A percentile compares a stretch with the other conserved stretches of the same genome.
phyloP scores from a whole-genome alignment of 768 basidiomycete species.

The Melanogaster broomeanus region DNA sequence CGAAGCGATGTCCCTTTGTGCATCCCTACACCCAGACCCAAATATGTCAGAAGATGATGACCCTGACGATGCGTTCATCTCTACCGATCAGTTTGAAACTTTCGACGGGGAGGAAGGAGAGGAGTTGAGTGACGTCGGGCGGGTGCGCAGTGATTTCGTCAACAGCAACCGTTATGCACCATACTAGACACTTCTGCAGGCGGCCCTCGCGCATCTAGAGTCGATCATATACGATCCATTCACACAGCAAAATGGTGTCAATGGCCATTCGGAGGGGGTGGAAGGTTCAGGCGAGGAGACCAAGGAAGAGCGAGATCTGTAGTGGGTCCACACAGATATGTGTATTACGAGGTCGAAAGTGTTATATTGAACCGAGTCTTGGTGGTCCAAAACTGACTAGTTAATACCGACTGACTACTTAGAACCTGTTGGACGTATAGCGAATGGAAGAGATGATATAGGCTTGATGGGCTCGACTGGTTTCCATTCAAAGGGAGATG shows the following conservation, averaged over 20 bases:
- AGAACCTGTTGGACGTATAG: conserved; percentile 20
- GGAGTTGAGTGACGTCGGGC: conserved; percentile 85
- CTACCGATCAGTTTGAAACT: conserved; percentile 46
- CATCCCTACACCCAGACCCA: conserved; percentile 81
- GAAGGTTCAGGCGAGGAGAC: conserved; percentile 14
- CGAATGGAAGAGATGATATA: conserved; percentile 24
- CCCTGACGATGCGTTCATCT: conserved; percentile 57
- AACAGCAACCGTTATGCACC: conserved; percentile 78
- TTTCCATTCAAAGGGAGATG: conserved; percentile 22
- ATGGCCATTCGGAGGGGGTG: conserved; percentile 13
- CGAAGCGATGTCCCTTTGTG: conserved; percentile 82
- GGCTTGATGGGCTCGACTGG: conserved; percentile 26
- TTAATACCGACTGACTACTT: conserved; percentile 1
- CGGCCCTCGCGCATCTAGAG: conserved; percentile 80
- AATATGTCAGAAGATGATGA: conserved; percentile 43
- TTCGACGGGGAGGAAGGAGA: conserved; percentile 61
- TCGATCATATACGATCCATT: conserved; percentile 70
- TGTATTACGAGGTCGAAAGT: neutral
- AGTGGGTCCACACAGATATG: neutral
- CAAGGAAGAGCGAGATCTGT: conserved; percentile 4
- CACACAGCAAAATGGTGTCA: conserved; percentile 11
- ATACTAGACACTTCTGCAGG: conserved; percentile 76
- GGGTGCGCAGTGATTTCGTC: conserved; percentile 90
- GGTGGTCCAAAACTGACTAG: neutral
- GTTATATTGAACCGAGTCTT: neutral